Conservation (phyloP, 306 rosid genomes). For the Trifolium repens region DNA sequence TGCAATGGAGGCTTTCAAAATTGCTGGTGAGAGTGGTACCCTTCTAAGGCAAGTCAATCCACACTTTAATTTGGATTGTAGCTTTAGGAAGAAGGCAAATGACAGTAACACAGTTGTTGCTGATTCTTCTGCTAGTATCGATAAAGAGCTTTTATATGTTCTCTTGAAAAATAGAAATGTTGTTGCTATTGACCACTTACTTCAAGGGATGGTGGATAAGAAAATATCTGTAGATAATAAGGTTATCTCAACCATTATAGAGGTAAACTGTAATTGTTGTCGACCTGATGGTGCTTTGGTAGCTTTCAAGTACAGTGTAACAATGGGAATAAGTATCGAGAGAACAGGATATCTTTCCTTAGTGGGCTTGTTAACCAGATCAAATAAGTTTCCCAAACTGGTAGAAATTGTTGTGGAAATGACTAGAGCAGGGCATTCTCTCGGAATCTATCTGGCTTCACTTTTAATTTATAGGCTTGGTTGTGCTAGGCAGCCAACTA, state of each 20-base stretch:
- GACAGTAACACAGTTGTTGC: conserved; percentile 33
- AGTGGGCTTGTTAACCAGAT: conserved; percentile 66
- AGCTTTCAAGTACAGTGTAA: conserved; percentile 65
- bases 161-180: conserved; percentile 66
- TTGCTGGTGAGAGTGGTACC: conserved; percentile 54
- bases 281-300: conserved; percentile 68
- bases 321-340: conserved; percentile 51
- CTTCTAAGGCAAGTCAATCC: conserved; percentile 84
- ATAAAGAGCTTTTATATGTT: conserved; percentile 55
- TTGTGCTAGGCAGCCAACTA: conserved; percentile 58
- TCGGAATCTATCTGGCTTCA: conserved; percentile 67
- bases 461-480: conserved; percentile 66
- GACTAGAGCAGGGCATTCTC: conserved; percentile 67
- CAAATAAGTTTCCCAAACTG: conserved; percentile 53
- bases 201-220: conserved; percentile 55
- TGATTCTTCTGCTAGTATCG: conserved; percentile 40
- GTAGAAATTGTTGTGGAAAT: conserved; percentile 59
- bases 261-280: conserved; percentile 52
- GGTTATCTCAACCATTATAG: conserved; percentile 62
- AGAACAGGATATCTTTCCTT: conserved; percentile 65
- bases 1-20: conserved; percentile 63
- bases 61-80: conserved; percentile 51
- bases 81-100: conserved; percentile 42
- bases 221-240: conserved; percentile 51
- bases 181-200: conserved; percentile 60